Evolutionary conservation across 192 early-diverging fungal species (phyloP).

Genomic region (Oehlia diaphana): DNA sequence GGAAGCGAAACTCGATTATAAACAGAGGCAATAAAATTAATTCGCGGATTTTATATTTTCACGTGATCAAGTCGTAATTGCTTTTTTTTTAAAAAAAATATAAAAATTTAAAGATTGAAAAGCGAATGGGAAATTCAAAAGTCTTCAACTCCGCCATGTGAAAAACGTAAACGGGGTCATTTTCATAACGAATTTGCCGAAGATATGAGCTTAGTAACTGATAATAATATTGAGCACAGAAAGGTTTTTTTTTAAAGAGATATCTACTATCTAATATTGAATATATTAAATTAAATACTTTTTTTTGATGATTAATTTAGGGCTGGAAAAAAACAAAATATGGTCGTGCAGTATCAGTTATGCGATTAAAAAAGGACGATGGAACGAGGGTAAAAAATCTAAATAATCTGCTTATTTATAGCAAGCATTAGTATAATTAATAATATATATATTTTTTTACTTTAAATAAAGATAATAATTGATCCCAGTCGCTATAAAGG

Average conservation of each 20-base stretch:
- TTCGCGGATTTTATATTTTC: background rate
- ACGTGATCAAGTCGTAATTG: background rate
- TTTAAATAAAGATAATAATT: conserved; percentile 1
- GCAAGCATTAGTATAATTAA: background rate
- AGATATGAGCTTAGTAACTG: conserved; percentile 71
- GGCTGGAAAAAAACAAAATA: conserved; percentile 73
- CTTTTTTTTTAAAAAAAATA: background rate
- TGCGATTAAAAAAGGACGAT: conserved; percentile 52
- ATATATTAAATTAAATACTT: background rate
- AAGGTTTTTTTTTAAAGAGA: conserved; percentile 9
- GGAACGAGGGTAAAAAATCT: background rate
- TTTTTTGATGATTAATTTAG: background rate
- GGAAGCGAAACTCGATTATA: conserved; percentile 78
- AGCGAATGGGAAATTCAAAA: conserved; percentile 47
- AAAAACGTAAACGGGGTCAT: conserved; percentile 34
- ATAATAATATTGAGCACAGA: conserved; percentile 63
- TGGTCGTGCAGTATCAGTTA: conserved; percentile 70
- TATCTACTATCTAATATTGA: background rate
- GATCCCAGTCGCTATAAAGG: conserved; percentile 19
- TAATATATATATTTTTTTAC: background rate
- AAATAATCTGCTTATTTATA: background rate
- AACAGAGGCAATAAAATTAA: conserved; percentile 37
- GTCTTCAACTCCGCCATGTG: background rate
- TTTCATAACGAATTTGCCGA: conserved; percentile 50
- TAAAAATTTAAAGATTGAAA: conserved; percentile 35